Evolutionary conservation across 345 rosid genomes (phyloP).

Genomic region (Raphanus sativus): DNA sequence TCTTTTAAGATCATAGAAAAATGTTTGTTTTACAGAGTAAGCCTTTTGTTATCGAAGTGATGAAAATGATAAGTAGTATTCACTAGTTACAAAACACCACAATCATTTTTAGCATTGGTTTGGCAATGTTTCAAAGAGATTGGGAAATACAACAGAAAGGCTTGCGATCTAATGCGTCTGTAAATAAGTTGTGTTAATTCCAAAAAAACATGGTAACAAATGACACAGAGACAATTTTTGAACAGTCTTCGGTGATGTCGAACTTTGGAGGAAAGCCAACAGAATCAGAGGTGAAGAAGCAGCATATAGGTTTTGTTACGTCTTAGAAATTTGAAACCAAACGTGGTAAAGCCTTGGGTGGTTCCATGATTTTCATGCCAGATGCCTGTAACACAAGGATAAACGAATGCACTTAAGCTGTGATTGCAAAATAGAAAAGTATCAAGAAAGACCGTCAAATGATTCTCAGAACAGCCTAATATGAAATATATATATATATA

Average conservation of each 20-base stretch:
- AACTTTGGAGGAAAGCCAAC: slow-evolving; percentile 6
- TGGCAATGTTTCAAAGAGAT: slow-evolving; percentile 1
- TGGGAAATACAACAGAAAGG: slow-evolving; percentile 8
- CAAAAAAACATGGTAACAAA: slow-evolving; percentile 3
- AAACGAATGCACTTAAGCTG: background rate
- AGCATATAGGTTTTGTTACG: slow-evolving; percentile 15
- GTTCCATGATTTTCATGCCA: slow-evolving; percentile 34
- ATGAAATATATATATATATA: too few species aligned
- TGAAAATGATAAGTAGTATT: background rate
- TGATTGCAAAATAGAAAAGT: background rate
- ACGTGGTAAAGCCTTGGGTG: slow-evolving; percentile 1
- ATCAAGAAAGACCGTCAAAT: background rate
- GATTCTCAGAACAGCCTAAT: slow-evolving; percentile 11
- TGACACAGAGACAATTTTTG: background rate
- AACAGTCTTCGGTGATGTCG: background rate
- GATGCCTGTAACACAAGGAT: slow-evolving; percentile 31
- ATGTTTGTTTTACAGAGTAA: background rate
- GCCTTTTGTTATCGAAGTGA: background rate
- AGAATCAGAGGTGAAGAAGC: slow-evolving; percentile 20
- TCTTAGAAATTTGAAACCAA: slow-evolving; percentile 13
- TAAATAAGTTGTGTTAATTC: background rate
- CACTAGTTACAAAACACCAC: background rate
- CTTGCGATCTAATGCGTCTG: background rate
- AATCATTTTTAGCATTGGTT: background rate
- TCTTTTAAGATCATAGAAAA: background rate